Evolutionary conservation across 177 flowering plant species (phyloP), one percentile per base, ranked within the genome.

Genomic region (Vitis hybrid): DNA sequence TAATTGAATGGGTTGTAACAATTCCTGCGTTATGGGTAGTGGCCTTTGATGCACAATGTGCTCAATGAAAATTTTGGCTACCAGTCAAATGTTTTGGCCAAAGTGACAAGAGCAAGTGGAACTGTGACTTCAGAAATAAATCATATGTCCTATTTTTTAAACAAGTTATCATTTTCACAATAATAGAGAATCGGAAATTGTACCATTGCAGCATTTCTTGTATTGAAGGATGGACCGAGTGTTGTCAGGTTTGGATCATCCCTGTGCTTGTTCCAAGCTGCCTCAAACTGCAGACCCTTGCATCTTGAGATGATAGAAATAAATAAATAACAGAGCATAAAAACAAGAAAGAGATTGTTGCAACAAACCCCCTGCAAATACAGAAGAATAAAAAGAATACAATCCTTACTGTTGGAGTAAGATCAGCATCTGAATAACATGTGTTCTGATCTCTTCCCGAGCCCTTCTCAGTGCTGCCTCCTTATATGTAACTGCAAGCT

Each of bases 231-330:
- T 65, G 75, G 39, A 48, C 67, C 54, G 53, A 88, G 81, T 51
- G 69, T 52, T 12, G 61, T 59, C 80, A 92, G 77, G 77, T 90
- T 86, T 53, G 89, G 87, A 68, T 92, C 97, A 71, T 88, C 86
- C 73, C 71, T 82, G 84, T 92, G 82, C 82, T 88, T 89, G 55
- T 73, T 70, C 94, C 97, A 90, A 63, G 85, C 85, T 70, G 79
- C 79, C 77, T 87, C 87, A 74, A 92, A 88, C 66, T 90, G 95
- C 67, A 45, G 51, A 68, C 90, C 86, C 82, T 86, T 89, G 88
- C 90, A 87, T 81, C 97, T 94, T 51, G 50, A 49, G 19, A 68
- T 19, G 59, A 53, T 16, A 20, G 39, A 22, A 68, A 59, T 34
- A 59, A n/a, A 5, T 2, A 54, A 48, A 50, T 26, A 54, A 39